Conservation (phyloP, 208 protist species). For the Leishmania tropica region DNA sequence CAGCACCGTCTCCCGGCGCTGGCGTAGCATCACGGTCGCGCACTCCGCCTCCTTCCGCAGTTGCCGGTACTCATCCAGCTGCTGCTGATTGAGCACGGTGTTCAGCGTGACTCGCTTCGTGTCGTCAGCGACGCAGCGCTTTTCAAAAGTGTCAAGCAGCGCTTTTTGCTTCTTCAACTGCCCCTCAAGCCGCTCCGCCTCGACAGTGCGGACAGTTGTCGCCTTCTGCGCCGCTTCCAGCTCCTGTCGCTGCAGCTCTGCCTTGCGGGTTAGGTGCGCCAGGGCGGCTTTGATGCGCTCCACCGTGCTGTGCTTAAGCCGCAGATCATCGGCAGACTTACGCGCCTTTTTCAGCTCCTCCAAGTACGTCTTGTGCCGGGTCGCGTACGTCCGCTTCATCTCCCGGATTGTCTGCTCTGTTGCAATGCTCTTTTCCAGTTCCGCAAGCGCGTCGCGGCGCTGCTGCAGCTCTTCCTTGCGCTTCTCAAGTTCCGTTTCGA, state of each 20-base stretch:
- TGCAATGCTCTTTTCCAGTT: constrained; percentile 73
- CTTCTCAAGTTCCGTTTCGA: constrained; percentile 78
- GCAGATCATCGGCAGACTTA: constrained; percentile 62
- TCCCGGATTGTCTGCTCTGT: constrained; percentile 74
- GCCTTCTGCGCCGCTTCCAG: constrained; percentile 52
- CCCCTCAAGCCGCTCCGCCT: constrained; percentile 64
- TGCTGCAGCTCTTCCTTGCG: constrained; percentile 68
- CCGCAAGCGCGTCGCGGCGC: constrained; percentile 53
- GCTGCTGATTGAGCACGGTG: constrained; percentile 43
- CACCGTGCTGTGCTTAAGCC: constrained; percentile 61
- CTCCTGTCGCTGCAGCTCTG: constrained; percentile 59
- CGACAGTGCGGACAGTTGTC: constrained; percentile 51
- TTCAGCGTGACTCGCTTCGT: constrained; percentile 39
- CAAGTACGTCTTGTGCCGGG: constrained; percentile 78
- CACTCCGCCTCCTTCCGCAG: constrained; percentile 87
- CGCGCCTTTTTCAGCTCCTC: constrained; percentile 76
- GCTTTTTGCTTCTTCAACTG: constrained; percentile 70
- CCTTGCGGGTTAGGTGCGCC: constrained; percentile 69
- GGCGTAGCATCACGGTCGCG: constrained; percentile 73
- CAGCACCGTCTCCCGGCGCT: constrained; percentile 73
- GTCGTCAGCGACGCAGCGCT: constrained; percentile 62
- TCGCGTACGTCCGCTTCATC: constrained; percentile 76
- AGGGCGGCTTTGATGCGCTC: constrained; percentile 73
- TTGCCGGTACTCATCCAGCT: constrained; percentile 75
- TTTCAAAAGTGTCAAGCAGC: constrained; percentile 63